phyloP scores from a whole-genome alignment of 306 rosid genomes.

The Lathyrus oleraceus region DNA sequence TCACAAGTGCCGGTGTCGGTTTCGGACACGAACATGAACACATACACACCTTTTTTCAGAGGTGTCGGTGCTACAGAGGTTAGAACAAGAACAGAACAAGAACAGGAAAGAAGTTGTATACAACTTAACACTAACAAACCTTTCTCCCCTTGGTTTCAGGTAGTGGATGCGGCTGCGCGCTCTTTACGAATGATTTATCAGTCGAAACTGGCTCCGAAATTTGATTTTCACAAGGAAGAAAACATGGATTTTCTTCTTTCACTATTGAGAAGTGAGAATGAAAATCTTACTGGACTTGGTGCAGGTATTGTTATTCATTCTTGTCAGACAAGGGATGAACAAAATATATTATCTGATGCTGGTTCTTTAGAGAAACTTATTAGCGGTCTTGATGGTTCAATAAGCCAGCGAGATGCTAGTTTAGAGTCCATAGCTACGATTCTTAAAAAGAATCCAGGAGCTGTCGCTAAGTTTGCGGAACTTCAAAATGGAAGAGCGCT shows the following conservation, averaged over 20 bases:
- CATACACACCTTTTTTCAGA: no score
- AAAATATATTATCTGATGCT: conserved; percentile 58
- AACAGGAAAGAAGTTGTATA: no score
- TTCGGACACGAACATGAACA: no score
- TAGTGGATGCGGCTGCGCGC: conserved; percentile 90
- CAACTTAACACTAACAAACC: background rate
- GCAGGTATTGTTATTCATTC: conserved; percentile 88
- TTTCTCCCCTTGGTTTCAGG: conserved; percentile 61
- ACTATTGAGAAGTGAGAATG: conserved; percentile 74
- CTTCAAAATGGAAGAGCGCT: conserved; percentile 62
- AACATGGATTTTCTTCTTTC: conserved; percentile 73
- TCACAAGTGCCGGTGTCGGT: no score
- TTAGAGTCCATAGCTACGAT: conserved; percentile 79
- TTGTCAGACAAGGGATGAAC: conserved; percentile 63
- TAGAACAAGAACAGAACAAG: no score
- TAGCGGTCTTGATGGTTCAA: conserved; percentile 77
- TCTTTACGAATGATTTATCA: conserved; percentile 88
- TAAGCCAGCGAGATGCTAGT: conserved; percentile 86
- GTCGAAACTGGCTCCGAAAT: conserved; percentile 87
- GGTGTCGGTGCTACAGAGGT: no score
- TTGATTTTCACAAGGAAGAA: conserved; percentile 61
- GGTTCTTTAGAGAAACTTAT: conserved; percentile 71
- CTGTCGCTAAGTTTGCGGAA: conserved; percentile 65
- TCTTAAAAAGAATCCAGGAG: conserved; percentile 62
- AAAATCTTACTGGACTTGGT: conserved; percentile 83